These are phyloP conservation scores for Naganishia vishniacii DNA, from an alignment of 768 basidiomycete genomes.

Conservation along the genomic window DNA sequence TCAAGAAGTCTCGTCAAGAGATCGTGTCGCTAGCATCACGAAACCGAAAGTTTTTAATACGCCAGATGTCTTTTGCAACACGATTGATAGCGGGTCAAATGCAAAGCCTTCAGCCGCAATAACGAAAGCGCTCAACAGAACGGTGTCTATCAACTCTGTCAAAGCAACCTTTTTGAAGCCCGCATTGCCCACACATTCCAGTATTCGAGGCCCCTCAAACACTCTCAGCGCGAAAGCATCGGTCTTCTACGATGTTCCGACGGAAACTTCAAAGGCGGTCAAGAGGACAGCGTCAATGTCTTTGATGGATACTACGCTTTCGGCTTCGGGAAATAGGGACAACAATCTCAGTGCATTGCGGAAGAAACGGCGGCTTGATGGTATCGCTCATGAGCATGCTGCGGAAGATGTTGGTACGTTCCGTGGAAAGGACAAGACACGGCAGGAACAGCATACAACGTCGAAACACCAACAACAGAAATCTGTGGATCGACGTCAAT, in stretches of 20 bases:
- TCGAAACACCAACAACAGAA: constrained; percentile 14
- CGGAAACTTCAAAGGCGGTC: constrained; percentile 15
- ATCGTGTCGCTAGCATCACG: background rate
- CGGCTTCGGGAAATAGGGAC: background rate
- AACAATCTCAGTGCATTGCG: background rate
- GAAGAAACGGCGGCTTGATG: constrained; percentile 10
- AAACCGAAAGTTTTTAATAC: background rate
- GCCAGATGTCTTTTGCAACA: constrained; percentile 4
- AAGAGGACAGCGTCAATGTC: constrained; percentile 6
- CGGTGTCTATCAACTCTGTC: background rate
- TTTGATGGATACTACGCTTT: constrained; percentile 14
- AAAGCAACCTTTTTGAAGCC: constrained; percentile 12
- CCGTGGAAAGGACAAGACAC: background rate
- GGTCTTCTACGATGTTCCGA: constrained; percentile 26
- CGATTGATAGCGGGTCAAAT: background rate
- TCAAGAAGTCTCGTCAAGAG: background rate
- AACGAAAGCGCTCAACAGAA: background rate
- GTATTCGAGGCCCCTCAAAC: constrained; percentile 6
- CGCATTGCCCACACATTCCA: background rate
- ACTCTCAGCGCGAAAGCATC: constrained; percentile 4
- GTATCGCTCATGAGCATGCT: constrained; percentile 16
- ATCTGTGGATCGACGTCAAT: constrained; percentile 6
- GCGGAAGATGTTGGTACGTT: constrained; percentile 14
- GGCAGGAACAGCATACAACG: constrained; percentile 13
- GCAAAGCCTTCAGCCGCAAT: background rate